Evolutionary conservation across 2,329 filamentous ascomycete species (phyloP).

Genomic region (Sclerotinia nivalis): DNA sequence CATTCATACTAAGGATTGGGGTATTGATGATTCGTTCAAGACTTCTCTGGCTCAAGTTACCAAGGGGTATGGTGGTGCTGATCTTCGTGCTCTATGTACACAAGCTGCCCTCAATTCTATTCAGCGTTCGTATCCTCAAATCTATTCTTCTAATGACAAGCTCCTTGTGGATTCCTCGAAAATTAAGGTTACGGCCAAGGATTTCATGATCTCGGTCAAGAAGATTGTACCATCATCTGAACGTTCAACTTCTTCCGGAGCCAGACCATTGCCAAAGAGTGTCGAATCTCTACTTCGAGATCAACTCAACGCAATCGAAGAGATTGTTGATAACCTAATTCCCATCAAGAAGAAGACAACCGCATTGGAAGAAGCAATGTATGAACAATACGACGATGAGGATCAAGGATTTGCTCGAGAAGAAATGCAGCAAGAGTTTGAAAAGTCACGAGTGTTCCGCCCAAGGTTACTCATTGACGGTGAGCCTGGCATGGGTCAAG

Average conservation of each 20-base stretch:
- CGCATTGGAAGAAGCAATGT: slow-evolving; percentile 92
- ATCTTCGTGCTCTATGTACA: slow-evolving; percentile 89
- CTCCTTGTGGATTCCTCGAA: slow-evolving; percentile 81
- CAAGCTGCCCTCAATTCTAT: slow-evolving; percentile 95
- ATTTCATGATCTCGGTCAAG: slow-evolving; percentile 96
- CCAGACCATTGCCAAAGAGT: slow-evolving; percentile 73
- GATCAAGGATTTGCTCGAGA: slow-evolving; percentile 86
- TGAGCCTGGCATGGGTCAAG: slow-evolving; percentile 87
- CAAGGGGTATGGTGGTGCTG: slow-evolving; percentile 95
- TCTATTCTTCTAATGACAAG: slow-evolving; percentile 88
- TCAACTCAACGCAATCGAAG: slow-evolving; percentile 69
- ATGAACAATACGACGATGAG: slow-evolving; percentile 77
- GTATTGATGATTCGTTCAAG: slow-evolving; percentile 77
- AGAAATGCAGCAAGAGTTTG: slow-evolving; percentile 73
- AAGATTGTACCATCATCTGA: slow-evolving; percentile 96
- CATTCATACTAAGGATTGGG: slow-evolving; percentile 95
- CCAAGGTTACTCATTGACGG: slow-evolving; percentile 84
- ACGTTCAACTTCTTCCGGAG: slow-evolving; percentile 80
- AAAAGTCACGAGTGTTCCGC: slow-evolving; percentile 82
- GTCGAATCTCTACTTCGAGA: slow-evolving; percentile 79
- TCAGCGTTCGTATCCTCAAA: slow-evolving; percentile 92
- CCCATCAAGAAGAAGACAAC: slow-evolving; percentile 85
- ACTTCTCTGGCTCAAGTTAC: slow-evolving; percentile 81
- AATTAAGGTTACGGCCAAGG: slow-evolving; percentile 85
- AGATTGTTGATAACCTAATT: slow-evolving; percentile 71